These are phyloP conservation scores for Nannizziopsis arthrosporioides DNA, from an alignment of 2,329 filamentous ascomycete genomes.

Conservation along the genomic window DNA sequence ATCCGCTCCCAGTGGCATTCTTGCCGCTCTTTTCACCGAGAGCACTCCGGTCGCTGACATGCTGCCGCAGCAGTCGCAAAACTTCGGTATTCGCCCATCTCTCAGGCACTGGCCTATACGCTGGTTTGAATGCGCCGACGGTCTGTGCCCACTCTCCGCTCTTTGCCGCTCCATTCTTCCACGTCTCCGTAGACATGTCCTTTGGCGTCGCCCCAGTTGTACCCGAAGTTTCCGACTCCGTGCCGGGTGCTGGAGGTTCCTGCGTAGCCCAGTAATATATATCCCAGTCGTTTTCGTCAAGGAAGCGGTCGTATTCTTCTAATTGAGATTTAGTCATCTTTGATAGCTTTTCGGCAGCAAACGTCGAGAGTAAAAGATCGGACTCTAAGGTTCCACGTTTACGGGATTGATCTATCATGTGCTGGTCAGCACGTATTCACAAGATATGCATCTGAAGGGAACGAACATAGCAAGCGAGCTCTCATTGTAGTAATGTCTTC, in stretches of 20 bases:
- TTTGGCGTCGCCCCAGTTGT: conserved; percentile 20
- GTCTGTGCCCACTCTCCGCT: conserved; percentile 94
- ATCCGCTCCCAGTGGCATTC: conserved; percentile 30
- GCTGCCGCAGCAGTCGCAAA: conserved; percentile 60
- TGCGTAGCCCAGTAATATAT: conserved; percentile 99
- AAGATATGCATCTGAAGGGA: not conserved
- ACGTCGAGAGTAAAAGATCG: conserved; percentile 91
- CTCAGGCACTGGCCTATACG: conserved; percentile 76
- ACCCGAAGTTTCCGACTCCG: conserved; percentile 10
- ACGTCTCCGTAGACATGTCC: conserved; percentile 34
- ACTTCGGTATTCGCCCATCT: conserved; percentile 80
- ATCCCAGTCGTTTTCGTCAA: conserved; percentile 99
- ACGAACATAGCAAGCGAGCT: conserved; percentile 61
- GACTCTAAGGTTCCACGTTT: conserved; percentile 94
- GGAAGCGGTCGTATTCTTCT: conserved; percentile 74
- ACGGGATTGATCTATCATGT: conserved; percentile 69
- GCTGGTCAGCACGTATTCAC: not conserved
- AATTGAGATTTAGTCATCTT: conserved; percentile 64
- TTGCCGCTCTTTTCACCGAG: conserved; percentile 28
- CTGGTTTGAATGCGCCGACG: conserved; percentile 82
- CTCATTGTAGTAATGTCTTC: conserved; percentile 80
- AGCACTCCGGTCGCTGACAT: conserved; percentile 63
- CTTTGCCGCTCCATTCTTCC: conserved; percentile 42
- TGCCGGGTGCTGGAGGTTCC: conserved; percentile 38
- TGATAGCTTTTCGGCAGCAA: conserved; percentile 67